These are phyloP conservation scores for Buddleja alternifolia DNA, from an alignment of 257 asterid genomes.

Conservation along the genomic window DNA sequence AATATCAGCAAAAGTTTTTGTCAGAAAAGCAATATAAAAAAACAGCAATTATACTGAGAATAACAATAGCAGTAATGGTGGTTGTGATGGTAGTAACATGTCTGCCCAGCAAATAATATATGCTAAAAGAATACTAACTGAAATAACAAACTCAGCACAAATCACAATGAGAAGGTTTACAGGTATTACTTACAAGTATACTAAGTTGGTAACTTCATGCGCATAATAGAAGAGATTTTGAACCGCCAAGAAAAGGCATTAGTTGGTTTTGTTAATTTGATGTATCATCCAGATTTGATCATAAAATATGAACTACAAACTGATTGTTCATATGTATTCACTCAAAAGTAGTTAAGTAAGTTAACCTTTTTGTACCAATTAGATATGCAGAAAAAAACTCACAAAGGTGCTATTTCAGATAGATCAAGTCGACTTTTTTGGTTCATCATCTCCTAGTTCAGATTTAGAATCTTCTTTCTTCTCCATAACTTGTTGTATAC, in stretches of 20 bases:
- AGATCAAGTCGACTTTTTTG: conserved; percentile 29
- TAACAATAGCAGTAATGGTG: too few relatives aligned
- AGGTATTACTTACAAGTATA: background rate
- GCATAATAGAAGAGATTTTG: background rate
- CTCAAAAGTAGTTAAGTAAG: background rate
- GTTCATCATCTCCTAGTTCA: conserved; percentile 36
- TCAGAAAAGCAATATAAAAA: too few relatives aligned
- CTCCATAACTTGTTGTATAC: conserved; percentile 79
- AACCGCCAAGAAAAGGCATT: background rate
- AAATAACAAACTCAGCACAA: background rate
- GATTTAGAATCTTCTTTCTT: conserved; percentile 53
- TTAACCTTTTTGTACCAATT: background rate
- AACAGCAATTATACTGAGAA: too few relatives aligned
- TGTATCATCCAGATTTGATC: background rate
- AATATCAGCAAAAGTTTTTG: too few relatives aligned
- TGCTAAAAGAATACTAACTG: too few relatives aligned
- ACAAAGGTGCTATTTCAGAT: background rate
- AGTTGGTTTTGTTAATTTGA: background rate
- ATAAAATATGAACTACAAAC: background rate
- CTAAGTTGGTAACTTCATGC: background rate
- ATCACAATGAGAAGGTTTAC: background rate
- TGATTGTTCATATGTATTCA: background rate
- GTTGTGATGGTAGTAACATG: too few relatives aligned
- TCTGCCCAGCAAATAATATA: too few relatives aligned
- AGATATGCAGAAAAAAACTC: background rate